These are phyloP conservation scores for Chrysochromulina tobinii DNA, from an alignment of 78 protist species.

Conservation along the genomic window DNA sequence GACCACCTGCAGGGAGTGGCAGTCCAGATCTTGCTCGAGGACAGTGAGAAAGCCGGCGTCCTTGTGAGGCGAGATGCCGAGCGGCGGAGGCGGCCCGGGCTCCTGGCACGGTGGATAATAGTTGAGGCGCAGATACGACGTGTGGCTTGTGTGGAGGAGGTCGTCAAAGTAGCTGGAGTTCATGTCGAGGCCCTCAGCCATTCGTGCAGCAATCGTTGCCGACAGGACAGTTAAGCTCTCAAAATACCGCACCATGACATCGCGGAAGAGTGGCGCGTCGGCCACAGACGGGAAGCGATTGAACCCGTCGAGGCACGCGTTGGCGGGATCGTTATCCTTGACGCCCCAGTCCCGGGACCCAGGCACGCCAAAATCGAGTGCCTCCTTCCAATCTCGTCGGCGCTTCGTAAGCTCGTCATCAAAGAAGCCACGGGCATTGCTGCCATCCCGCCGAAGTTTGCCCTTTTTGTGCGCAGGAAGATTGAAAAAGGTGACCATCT, in stretches of 20 bases:
- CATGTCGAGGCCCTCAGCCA: neutral
- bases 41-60: slow-evolving; percentile 42
- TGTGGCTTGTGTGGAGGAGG: neutral
- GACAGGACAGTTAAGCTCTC: neutral
- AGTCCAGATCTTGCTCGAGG: neutral
- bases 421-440: neutral
- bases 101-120: slow-evolving; percentile 25
- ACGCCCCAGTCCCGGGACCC: neutral
- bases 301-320: neutral
- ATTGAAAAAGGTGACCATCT: neutral
- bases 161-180: neutral
- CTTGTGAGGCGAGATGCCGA: slow-evolving; percentile 13
- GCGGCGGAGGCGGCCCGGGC: neutral
- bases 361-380: neutral
- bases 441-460: neutral
- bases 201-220: neutral
- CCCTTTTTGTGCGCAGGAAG: neutral
- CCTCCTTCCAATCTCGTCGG: slow-evolving; percentile 29
- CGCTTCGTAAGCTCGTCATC: slow-evolving; percentile 44
- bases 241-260: neutral
- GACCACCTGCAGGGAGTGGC: slow-evolving; percentile 27
- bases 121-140: slow-evolving; percentile 28
- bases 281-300: neutral
- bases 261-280: neutral
- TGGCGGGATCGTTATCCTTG: neutral